These are phyloP conservation scores for Henningerozyma blattae DNA, from an alignment of 805 yeast genomes.

Conservation along the genomic window DNA sequence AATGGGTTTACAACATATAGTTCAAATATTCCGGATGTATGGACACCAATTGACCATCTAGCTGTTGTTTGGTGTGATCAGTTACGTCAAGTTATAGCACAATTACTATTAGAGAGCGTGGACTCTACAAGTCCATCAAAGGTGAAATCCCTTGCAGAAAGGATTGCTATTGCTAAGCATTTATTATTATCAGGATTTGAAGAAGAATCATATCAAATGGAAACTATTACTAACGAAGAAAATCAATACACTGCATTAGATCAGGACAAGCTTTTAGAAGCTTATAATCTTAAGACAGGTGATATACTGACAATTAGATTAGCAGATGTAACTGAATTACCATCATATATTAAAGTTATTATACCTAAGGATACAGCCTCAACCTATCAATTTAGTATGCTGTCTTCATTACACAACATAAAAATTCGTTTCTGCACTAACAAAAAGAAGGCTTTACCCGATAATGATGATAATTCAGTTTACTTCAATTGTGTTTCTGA, in stretches of 20 bases:
- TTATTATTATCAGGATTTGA: conserved; percentile 47
- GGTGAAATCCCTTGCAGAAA: conserved; percentile 38
- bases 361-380: conserved; percentile 2
- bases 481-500: conserved; percentile 37
- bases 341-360: conserved; percentile 1
- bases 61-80: conserved; percentile 97
- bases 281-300: not conserved
- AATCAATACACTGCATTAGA: not conserved
- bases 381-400: conserved; percentile 5
- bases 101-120: conserved; percentile 45
- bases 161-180: conserved; percentile 47
- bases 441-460: not conserved
- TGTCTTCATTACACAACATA: conserved; percentile 9
- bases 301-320: too few relatives aligned
- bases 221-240: not conserved
- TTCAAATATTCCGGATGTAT: conserved; percentile 78
- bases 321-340: not conserved
- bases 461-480: not conserved
- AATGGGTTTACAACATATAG: conserved; percentile 79
- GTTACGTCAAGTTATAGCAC: conserved; percentile 51
- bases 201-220: not conserved
- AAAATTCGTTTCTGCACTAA: conserved; percentile 9
- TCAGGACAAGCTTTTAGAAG: not conserved
- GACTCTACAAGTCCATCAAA: conserved; percentile 35
- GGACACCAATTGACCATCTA: conserved; percentile 90